phyloP scores from a whole-genome alignment of 2,329 filamentous ascomycete genomes.

The Huntiella moniliformis region DNA sequence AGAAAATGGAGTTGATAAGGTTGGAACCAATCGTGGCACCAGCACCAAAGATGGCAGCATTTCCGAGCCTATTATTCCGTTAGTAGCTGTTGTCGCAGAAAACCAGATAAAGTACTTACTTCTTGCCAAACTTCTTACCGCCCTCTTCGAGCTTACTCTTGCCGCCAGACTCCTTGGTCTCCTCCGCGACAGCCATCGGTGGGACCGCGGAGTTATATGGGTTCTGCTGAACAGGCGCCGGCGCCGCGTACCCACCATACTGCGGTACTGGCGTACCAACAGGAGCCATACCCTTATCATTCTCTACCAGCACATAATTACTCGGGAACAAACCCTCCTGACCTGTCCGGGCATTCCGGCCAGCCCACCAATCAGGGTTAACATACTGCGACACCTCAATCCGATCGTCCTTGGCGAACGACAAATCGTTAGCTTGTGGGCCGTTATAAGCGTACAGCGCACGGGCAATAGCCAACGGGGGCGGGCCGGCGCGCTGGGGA shows the following conservation, averaged over 20 bases:
- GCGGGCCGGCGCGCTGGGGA: conserved; percentile 23
- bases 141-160: conserved; percentile 45
- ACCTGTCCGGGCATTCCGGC: conserved; percentile 64
- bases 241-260: conserved; percentile 7
- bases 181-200: conserved; percentile 51
- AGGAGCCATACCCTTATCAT: conserved; percentile 35
- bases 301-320: conserved; percentile 56
- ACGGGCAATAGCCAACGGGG: conserved; percentile 51
- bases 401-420: conserved; percentile 61
- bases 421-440: conserved; percentile 62
- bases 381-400: conserved; percentile 76
- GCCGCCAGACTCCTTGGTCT: conserved; percentile 27
- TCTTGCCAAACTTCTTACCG: conserved; percentile 94
- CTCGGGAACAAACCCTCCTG: conserved; percentile 88
- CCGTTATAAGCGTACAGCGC: conserved; percentile 73
- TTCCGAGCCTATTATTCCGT: conserved; percentile 30
- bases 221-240: conserved; percentile 19
- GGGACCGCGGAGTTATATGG: conserved; percentile 55
- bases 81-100: conserved; percentile 2
- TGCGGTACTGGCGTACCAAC: conserved; percentile 19
- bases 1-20: conserved; percentile 82
- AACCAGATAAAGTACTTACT: conserved; percentile 22
- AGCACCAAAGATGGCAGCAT: conserved; percentile 72
- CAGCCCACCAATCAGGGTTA: conserved; percentile 96
- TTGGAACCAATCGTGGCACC: conserved; percentile 81